Conservation (phyloP, 2,329 filamentous ascomycete genomes). For the Diplodia seriata region DNA sequence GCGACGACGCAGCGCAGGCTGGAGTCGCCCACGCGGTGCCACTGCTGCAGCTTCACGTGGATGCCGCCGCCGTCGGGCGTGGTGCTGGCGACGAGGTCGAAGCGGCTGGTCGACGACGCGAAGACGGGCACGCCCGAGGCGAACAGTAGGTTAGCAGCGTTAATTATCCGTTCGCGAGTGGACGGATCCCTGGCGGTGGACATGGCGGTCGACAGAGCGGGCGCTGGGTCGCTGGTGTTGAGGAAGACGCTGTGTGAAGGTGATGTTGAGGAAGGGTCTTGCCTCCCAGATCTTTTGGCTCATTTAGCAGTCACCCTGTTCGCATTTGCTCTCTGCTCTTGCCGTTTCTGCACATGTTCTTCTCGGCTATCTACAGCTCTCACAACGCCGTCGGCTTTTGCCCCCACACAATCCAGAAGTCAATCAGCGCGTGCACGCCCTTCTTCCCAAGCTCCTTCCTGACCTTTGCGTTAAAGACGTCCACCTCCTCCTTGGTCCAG, state of each 20-base stretch:
- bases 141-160: not conserved
- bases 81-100: conserved; percentile 1
- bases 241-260: not conserved
- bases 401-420: conserved; percentile 1
- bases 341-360: not conserved
- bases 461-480: conserved; percentile 45
- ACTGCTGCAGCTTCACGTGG: not conserved
- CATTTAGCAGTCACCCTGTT: not conserved
- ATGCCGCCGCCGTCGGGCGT: not conserved
- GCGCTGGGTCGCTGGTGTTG: not conserved
- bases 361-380: not conserved
- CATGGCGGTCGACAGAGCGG: not conserved
- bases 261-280: not conserved
- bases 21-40: conserved; percentile 1
- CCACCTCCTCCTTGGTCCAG: conserved; percentile 52
- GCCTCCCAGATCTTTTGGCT: not conserved
- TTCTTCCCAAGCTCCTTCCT: conserved; percentile 38
- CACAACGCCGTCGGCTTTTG: not conserved
- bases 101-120: conserved; percentile 9
- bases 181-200: not conserved
- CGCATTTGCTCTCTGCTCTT: not conserved
- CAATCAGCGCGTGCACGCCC: not conserved
- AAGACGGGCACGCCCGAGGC: not conserved
- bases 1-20: conserved; percentile 13
- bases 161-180: not conserved